phyloP scores from a whole-genome alignment of 331 rosid genomes.

The Arachis monticola region DNA sequence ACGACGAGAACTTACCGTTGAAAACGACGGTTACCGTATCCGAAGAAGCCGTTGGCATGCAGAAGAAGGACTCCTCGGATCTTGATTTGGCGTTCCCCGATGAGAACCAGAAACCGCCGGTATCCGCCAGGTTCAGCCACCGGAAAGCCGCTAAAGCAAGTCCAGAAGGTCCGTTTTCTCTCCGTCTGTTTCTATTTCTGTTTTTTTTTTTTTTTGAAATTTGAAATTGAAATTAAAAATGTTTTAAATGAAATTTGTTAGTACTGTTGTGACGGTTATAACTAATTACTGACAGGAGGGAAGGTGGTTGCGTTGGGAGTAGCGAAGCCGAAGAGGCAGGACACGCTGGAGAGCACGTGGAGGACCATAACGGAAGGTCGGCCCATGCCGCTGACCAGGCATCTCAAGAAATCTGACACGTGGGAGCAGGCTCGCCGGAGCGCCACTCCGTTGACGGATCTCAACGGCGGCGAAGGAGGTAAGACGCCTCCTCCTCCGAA shows the following conservation, averaged over 20 bases:
- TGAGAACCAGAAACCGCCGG: constrained; percentile 72
- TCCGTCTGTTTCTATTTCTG: not conserved
- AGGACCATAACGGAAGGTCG: constrained; percentile 84
- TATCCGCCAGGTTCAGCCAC: constrained; percentile 65
- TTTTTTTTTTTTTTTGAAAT: constrained; percentile 13
- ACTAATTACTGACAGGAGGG: constrained; percentile 45
- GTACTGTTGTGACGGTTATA: not conserved
- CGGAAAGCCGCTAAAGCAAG: constrained; percentile 60
- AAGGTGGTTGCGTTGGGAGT: constrained; percentile 65
- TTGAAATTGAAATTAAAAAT: constrained; percentile 28
- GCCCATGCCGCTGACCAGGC: constrained; percentile 77
- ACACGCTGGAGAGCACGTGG: constrained; percentile 96
- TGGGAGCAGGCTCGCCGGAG: constrained; percentile 61
- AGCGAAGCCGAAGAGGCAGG: constrained; percentile 77
- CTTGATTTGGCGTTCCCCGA: constrained; percentile 48
- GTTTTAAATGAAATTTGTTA: not conserved
- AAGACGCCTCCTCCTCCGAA: not conserved
- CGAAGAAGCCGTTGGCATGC: constrained; percentile 30
- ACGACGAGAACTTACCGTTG: constrained; percentile 11
- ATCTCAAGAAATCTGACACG: constrained; percentile 83
- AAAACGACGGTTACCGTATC: not conserved
- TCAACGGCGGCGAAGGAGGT: constrained; percentile 24
- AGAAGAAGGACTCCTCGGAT: constrained; percentile 58
- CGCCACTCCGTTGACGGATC: constrained; percentile 43
- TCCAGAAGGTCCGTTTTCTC: constrained; percentile 64